A percentile compares a stretch with the other conserved stretches of the same genome.
phyloP scores from a whole-genome alignment of 345 rosid genomes.

The Eutrema japonicum region DNA sequence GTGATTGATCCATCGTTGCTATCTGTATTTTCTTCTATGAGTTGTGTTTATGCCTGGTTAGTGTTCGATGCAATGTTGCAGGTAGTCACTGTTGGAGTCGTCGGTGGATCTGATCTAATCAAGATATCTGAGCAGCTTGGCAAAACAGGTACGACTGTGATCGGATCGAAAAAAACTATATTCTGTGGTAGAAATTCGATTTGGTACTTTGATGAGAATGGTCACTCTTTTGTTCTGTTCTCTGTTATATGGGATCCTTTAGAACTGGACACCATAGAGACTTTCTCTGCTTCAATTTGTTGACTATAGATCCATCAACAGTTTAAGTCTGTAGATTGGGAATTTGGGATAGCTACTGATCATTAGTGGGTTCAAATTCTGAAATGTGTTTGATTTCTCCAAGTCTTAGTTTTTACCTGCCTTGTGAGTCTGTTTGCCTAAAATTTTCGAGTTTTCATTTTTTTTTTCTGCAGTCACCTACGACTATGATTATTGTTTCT shows the following conservation, averaged over 20 bases:
- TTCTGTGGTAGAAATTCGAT: background rate
- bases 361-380: background rate
- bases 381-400: conserved; percentile 9
- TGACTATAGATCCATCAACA: conserved; percentile 27
- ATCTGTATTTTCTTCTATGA: background rate
- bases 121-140: conserved; percentile 99
- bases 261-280: background rate
- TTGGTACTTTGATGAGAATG: conserved; percentile 9
- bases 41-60: conserved; percentile 18
- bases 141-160: conserved; percentile 57
- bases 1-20: conserved; percentile 19
- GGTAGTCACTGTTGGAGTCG: conserved; percentile 90
- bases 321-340: conserved; percentile 14
- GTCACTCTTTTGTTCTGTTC: background rate
- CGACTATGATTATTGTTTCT: conserved; percentile 89
- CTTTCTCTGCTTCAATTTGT: conserved; percentile 12
- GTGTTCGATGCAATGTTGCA: conserved; percentile 44
- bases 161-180: conserved; percentile 4
- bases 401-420: conserved; percentile 16
- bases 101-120: conserved; percentile 91
- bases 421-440: conserved; percentile 11
- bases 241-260: conserved; percentile 10
- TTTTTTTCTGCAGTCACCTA: conserved; percentile 60
- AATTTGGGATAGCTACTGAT: conserved; percentile 9
- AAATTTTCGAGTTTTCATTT: background rate